Evolutionary conservation across 2,329 filamentous ascomycete species (phyloP).

Genomic region (Fusarium sp.): DNA sequence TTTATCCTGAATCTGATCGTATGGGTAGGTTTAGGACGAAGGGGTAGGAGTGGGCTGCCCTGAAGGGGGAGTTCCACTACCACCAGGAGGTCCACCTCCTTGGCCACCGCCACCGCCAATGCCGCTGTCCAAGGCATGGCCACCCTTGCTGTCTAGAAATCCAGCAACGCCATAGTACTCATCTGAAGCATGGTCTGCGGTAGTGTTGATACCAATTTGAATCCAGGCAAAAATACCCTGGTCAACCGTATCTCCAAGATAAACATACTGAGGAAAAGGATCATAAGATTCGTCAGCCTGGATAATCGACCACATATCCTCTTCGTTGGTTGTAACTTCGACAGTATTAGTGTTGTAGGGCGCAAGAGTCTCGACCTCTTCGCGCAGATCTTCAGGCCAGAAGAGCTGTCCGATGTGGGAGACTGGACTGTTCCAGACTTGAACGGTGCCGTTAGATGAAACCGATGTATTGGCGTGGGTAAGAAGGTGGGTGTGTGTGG

Average conservation of each 20-base stretch:
- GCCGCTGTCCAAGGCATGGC: constrained; percentile 9
- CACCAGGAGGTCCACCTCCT: neutral
- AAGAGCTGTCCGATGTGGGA: constrained; percentile 21
- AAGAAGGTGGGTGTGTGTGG: constrained; percentile 15
- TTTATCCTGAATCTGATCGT: too few relatives aligned
- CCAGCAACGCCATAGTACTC: constrained; percentile 18
- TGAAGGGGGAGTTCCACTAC: constrained; percentile 1
- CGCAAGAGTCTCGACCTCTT: neutral
- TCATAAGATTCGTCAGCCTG: constrained; percentile 25
- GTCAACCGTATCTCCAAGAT: constrained; percentile 10
- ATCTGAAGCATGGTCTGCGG: neutral
- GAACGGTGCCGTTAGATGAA: constrained; percentile 16
- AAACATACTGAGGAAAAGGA: constrained; percentile 20
- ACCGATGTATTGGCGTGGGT: constrained; percentile 8
- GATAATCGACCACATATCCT: constrained; percentile 20
- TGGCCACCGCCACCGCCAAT: constrained; percentile 6
- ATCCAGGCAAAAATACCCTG: constrained; percentile 26
- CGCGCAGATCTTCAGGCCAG: constrained; percentile 11
- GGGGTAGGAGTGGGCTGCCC: constrained; percentile 4
- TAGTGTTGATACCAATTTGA: constrained; percentile 12
- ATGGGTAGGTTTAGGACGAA: neutral
- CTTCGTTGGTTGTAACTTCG: constrained; percentile 6
- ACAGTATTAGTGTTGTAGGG: constrained; percentile 13
- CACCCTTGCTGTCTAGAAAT: constrained; percentile 7
- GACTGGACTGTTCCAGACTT: constrained; percentile 21